phyloP scores from a whole-genome alignment of 305 asterid species.

The Fraxinus xanthoxyloides region DNA sequence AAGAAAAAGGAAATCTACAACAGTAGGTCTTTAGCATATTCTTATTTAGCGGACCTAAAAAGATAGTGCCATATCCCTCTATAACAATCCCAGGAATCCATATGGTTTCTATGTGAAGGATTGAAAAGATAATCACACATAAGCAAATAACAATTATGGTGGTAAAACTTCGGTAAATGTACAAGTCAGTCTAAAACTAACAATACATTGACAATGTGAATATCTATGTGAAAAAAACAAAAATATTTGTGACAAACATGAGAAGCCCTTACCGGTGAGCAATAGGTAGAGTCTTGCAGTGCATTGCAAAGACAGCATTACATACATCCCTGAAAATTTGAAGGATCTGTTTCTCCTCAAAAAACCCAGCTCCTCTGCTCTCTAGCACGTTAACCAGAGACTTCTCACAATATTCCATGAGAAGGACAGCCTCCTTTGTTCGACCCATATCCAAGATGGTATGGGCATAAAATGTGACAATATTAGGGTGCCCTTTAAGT shows the following conservation, averaged over 20 bases:
- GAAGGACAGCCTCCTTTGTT: constrained; percentile 86
- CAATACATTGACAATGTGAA: neutral
- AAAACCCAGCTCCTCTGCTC: constrained; percentile 84
- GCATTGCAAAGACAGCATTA: constrained; percentile 93
- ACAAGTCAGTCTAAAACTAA: neutral
- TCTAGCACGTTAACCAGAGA: constrained; percentile 83
- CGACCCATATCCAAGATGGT: constrained; percentile 89
- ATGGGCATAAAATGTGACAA: constrained; percentile 70
- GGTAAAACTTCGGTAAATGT: constrained; percentile 2
- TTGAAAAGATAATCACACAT: neutral
- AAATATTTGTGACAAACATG: constrained; percentile 5
- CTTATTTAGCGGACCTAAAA: constrained; percentile 11
- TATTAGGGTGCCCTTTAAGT: constrained; percentile 86
- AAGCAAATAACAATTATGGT: constrained; percentile 8
- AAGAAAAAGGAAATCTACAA: neutral
- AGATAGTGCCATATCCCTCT: neutral
- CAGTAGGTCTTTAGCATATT: neutral
- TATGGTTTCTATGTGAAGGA: neutral
- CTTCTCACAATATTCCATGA: constrained; percentile 91
- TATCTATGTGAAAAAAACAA: neutral
- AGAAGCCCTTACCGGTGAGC: constrained; percentile 73
- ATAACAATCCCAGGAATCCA: neutral
- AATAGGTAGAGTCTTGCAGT: constrained; percentile 81
- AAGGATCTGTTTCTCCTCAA: constrained; percentile 86
- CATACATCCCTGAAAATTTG: constrained; percentile 79